These are phyloP conservation scores for Lasiodiplodia sp. DNA, from an alignment of 2,329 filamentous ascomycete genomes.

Conservation along the genomic window DNA sequence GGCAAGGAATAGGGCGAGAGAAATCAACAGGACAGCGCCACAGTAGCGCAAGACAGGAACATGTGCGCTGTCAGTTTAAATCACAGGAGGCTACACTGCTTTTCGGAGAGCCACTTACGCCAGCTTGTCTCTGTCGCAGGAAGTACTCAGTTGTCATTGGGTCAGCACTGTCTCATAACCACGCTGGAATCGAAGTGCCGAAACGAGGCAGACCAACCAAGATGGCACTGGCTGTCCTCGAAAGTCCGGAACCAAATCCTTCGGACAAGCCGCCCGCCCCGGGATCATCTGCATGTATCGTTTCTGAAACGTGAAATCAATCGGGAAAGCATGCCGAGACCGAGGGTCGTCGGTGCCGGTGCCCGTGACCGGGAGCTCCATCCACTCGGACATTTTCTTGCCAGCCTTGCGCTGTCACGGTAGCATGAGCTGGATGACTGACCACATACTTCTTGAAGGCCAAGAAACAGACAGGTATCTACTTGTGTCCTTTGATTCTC, in stretches of 20 bases:
- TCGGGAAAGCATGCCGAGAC: not conserved
- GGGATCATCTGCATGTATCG: not conserved
- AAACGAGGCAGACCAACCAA: not conserved
- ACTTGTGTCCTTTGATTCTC: not conserved
- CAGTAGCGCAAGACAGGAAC: slow-evolving; percentile 7
- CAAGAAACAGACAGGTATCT: too few relatives aligned
- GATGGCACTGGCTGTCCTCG: not conserved
- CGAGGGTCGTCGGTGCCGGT: not conserved
- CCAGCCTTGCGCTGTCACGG: not conserved
- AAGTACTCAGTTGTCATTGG: not conserved
- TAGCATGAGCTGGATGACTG: not conserved
- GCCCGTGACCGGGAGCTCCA: not conserved
- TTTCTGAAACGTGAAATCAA: not conserved
- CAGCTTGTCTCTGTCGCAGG: not conserved
- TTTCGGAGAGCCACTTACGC: too few relatives aligned
- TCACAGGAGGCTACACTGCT: too few relatives aligned
- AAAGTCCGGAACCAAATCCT: not conserved
- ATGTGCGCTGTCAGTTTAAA: not conserved
- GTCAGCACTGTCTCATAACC: not conserved
- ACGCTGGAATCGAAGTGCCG: not conserved
- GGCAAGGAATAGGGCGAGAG: not conserved
- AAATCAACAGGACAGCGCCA: not conserved
- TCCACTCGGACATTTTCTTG: slow-evolving; percentile 1
- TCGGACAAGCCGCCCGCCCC: not conserved
- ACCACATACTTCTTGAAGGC: not conserved